Percentiles rank a stretch among this genome's conserved stretches.
Conservation (phyloP, 441 rosid species). For the Breynia disticha region DNA sequence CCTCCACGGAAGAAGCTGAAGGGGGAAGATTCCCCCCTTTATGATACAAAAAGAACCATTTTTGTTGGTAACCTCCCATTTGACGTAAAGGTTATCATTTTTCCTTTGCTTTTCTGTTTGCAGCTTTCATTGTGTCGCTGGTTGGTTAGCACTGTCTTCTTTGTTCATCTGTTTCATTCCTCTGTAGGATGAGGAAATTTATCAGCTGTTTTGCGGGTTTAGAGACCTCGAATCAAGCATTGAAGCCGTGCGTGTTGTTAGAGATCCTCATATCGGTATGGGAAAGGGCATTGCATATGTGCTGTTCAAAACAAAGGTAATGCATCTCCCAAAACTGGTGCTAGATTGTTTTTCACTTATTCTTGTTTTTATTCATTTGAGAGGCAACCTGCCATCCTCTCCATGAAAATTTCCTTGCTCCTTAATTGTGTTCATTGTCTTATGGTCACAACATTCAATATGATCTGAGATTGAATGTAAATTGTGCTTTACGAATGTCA, state of each 20-base stretch:
- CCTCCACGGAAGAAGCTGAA: constrained; percentile 90
- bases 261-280: constrained; percentile 71
- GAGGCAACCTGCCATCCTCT: too few species aligned
- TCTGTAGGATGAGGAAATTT: constrained; percentile 84
- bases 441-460: too few species aligned
- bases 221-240: constrained; percentile 47
- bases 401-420: too few species aligned
- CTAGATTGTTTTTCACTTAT: neutral
- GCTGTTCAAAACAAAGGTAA: constrained; percentile 78
- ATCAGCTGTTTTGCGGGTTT: constrained; percentile 61
- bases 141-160: constrained; percentile 1
- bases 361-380: neutral
- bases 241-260: constrained; percentile 87
- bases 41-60: constrained; percentile 78
- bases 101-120: constrained; percentile 1
- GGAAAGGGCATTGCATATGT: constrained; percentile 98
- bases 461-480: too few species aligned
- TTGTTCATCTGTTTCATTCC: constrained; percentile 3
- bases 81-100: constrained; percentile 69
- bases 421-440: too few species aligned
- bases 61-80: constrained; percentile 93
- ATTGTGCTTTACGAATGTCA: neutral
- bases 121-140: neutral
- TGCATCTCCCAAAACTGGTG: constrained; percentile 5
- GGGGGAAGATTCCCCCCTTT: constrained; percentile 42